Percentiles rank a stretch among this genome's conserved stretches.
These are phyloP conservation scores for Trichosporon inkin DNA, from an alignment of 1,284 basidiomycete species.

Conservation along the genomic window DNA sequence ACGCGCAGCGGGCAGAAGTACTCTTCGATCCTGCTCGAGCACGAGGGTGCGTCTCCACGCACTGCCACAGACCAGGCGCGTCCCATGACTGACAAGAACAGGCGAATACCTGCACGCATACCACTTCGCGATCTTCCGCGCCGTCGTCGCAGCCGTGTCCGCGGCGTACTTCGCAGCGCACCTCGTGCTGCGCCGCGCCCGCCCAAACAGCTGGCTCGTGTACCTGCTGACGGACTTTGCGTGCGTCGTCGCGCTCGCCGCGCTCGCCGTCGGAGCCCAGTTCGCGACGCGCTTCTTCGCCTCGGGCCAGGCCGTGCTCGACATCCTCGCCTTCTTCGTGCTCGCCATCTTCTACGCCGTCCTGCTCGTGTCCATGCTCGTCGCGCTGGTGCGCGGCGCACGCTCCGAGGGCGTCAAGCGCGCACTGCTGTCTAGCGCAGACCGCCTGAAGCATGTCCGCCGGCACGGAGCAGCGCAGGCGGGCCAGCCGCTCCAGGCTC, in stretches of 20 bases:
- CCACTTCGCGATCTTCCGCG: constrained; percentile 3
- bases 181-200: background rate
- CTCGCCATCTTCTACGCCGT: constrained; percentile 4
- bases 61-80: background rate
- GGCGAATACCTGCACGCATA: background rate
- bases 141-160: background rate
- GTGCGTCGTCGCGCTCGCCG: background rate
- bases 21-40: background rate
- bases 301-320: background rate
- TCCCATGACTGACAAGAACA: background rate
- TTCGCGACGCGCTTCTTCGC: background rate
- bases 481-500: background rate
- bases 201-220: background rate
- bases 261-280: background rate
- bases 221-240: background rate
- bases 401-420: background rate
- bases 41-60: background rate
- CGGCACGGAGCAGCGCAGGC: background rate
- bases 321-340: background rate
- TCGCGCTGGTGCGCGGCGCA: background rate
- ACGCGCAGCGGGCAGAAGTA: background rate
- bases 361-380: background rate
- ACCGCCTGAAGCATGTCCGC: background rate
- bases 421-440: background rate
- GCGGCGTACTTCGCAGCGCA: background rate